Evolutionary conservation across 768 basidiomycete genomes (phyloP), one percentile per base, ranked within the genome.

Genomic region (Paxillus involutus): DNA sequence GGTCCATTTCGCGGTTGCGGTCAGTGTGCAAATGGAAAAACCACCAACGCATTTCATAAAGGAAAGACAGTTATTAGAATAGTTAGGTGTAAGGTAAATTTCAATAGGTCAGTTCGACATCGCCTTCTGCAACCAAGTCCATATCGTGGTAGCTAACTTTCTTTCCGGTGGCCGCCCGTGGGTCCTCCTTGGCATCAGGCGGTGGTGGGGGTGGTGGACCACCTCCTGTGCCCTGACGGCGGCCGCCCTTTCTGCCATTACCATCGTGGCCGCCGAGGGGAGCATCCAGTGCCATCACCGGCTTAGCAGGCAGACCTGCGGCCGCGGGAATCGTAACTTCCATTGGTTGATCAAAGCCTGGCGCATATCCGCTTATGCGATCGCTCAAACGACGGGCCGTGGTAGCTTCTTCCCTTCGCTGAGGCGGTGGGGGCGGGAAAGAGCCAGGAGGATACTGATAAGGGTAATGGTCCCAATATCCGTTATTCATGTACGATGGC

Each of bases 131-230:
- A 60, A 93, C 91, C 69, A 89, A 76, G 75, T 98, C 95, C 86
- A 97, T 91, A 72, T 98, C 95, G 68, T 93, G 87, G 67, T 98
- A 98, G 73, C 91, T 94, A 51, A 98, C 85, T 71, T 91, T 84
- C 72, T 86, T 89, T 43, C 91, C 91, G 33, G 86, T 89, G 32
- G 89, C 88, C 29, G 95, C 91, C 39, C 95, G 79, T 41, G 95
- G 95, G 69, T 98, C 95, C 70, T 94, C 91, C 72, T 91, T 92
- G 30, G 86, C 90, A 71, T 94, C 89, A 51, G 90, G 85, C 12
- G 92, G 91, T 14, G 91, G 90, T 4, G 90, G 87, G 0, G 89
- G 89, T 6, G 83, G 83, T 0, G 83, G 81, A 1, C 83, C 86
- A 26, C 71, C 73, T 32, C 72, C 68, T 36, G 59, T 63, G 41